A percentile compares a stretch with the other conserved stretches of the same genome.
Evolutionary conservation across 345 rosid species (phyloP).

Genomic region (Gossypium arboreum): DNA sequence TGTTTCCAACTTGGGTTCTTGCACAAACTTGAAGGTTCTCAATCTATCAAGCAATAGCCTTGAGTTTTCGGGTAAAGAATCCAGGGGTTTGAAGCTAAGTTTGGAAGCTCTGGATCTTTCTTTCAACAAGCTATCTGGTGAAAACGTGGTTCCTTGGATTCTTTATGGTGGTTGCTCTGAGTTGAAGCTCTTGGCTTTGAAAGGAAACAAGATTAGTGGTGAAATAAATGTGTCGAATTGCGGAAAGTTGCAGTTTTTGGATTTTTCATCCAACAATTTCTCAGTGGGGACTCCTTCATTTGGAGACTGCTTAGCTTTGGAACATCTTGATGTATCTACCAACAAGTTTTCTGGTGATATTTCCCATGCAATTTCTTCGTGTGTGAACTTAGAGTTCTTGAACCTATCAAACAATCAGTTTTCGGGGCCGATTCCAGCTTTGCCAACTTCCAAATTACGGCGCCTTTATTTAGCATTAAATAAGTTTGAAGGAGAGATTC

Average conservation of each 20-base stretch:
- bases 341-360: constrained; percentile 68
- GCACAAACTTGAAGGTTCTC: constrained; percentile 48
- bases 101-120: constrained; percentile 80
- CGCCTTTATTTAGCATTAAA: constrained; percentile 51
- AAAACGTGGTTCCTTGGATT: constrained; percentile 48
- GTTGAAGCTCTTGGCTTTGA: constrained; percentile 43
- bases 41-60: constrained; percentile 62
- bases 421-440: constrained; percentile 54
- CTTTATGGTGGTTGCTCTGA: constrained; percentile 56
- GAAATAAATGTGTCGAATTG: constrained; percentile 66
- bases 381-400: constrained; percentile 54
- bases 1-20: constrained; percentile 45
- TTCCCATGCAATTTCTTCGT: constrained; percentile 44
- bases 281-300: constrained; percentile 45
- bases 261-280: constrained; percentile 75
- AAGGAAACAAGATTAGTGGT: constrained; percentile 67
- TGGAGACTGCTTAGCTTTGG: constrained; percentile 61
- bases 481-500: constrained; percentile 64
- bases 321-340: constrained; percentile 70
- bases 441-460: constrained; percentile 50
- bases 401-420: constrained; percentile 65
- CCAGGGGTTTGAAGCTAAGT: constrained; percentile 45
- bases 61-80: constrained; percentile 36
- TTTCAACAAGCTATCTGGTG: constrained; percentile 47
- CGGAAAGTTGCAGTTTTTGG: constrained; percentile 50